These are phyloP conservation scores for Arthroderma sp. DNA, from an alignment of 2,329 filamentous ascomycete genomes.

Conservation along the genomic window DNA sequence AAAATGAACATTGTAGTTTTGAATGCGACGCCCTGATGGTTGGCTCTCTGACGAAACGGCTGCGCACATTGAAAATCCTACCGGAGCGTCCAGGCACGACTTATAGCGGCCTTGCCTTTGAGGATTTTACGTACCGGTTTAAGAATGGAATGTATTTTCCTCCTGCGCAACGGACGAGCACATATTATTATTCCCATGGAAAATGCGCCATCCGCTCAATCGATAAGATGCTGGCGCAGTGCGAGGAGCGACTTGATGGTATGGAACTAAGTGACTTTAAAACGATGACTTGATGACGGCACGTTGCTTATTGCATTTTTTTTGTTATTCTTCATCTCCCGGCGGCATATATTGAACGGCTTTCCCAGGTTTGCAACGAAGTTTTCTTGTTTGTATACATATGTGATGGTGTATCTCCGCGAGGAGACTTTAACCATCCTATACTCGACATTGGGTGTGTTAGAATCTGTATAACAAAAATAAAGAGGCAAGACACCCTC, in stretches of 20 bases:
- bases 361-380: too few species aligned
- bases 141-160: conserved; percentile 12
- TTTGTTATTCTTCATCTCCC: too few species aligned
- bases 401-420: too few species aligned
- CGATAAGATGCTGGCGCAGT: conserved; percentile 7
- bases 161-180: conserved; percentile 11
- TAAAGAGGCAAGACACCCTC: too few species aligned
- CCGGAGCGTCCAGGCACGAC: conserved; percentile 10
- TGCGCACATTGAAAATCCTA: conserved; percentile 8
- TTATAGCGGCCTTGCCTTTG: conserved; percentile 10
- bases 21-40: conserved; percentile 13
- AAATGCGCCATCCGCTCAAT: conserved; percentile 12
- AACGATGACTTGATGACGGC: not conserved
- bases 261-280: conserved; percentile 10
- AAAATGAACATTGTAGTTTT: conserved; percentile 12
- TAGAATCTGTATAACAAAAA: too few species aligned
- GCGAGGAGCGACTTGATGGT: conserved; percentile 8
- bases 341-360: too few species aligned
- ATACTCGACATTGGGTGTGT: too few species aligned
- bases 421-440: too few species aligned
- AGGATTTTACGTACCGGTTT: conserved; percentile 11
- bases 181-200: conserved; percentile 10
- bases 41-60: conserved; percentile 10
- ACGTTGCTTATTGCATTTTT: not conserved
- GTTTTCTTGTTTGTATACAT: too few species aligned